Evolutionary conservation across 495 filamentous ascomycete species (phyloP), one percentile per base, ranked within the genome.

Genomic region (Podospora australis): DNA sequence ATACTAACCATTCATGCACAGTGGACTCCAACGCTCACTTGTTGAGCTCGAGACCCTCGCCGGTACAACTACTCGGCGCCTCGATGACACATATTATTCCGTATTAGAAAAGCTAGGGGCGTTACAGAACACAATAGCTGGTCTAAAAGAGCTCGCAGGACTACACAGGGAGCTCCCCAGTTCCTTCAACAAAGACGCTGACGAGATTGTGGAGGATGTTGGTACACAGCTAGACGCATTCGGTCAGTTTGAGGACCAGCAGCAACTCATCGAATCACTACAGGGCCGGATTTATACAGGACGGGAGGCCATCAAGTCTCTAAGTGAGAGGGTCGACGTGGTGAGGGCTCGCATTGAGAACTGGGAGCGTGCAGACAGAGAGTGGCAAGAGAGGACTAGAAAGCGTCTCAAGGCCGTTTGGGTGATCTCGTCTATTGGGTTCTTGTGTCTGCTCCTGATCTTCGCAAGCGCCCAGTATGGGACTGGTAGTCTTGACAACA

Each of bases 71-170:
- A 92, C 82, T 16, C 77, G 79, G 51, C 78, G 78, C 36, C 76
- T 96, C n/a, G 88, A 95, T 58, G 84, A 86, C 55, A 89, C 84
- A 0, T 95, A 95, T 68, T 90, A 90, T 57, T 81, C 84, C 3
- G 73, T 96, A 4, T 72, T 92, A 13, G 84, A 91, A 59, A 91
- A 86, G 49, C 72, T 91, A 24, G 75, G 78, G 35, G 65, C 79
- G 0, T 70, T 96, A 25, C 81, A 83, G 43, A 70, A 74, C 42
- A 88, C 83, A 2, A 78, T 95, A 19, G 52, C 68, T 1, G 78
- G 74, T 3, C 76, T 96, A 16, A 81, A 86, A 50, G 78, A 86
- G 41, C 77, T 96, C 3, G 79, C 83, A 1, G 70, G 69, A 6
- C 76, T 78, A 22, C 84, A 81, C 7, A 68, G 74, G 13, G 64